These are phyloP conservation scores for Sonneratia caseolaris DNA, from an alignment of 345 rosid species.

Conservation along the genomic window DNA sequence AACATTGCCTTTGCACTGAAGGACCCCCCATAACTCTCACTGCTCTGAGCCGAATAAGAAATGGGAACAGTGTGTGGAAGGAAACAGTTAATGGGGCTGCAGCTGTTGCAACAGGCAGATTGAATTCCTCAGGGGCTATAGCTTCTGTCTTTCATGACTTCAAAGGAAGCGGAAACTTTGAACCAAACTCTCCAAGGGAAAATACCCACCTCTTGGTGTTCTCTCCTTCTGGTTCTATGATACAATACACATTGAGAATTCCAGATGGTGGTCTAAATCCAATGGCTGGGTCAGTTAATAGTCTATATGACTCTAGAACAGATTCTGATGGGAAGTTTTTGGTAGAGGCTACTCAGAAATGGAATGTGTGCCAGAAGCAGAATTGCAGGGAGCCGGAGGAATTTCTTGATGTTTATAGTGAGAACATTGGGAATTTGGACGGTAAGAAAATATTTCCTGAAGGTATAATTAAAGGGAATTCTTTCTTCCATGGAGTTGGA, in stretches of 20 bases:
- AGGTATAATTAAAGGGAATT: constrained; percentile 33
- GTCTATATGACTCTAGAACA: constrained; percentile 33
- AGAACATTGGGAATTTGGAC: constrained; percentile 44
- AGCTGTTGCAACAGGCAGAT: constrained; percentile 78
- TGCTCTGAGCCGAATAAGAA: constrained; percentile 74
- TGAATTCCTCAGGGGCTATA: constrained; percentile 54
- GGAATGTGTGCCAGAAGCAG: constrained; percentile 76
- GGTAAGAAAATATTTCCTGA: constrained; percentile 69
- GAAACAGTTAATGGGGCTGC: constrained; percentile 72
- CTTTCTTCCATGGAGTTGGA: constrained; percentile 21
- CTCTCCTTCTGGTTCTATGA: constrained; percentile 73
- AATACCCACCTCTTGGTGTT: constrained; percentile 69
- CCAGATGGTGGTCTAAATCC: constrained; percentile 28
- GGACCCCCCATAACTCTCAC: constrained; percentile 63
- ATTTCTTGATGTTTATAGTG: constrained; percentile 72
- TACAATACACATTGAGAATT: constrained; percentile 50
- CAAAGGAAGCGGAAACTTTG: constrained; percentile 30
- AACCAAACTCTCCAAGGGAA: constrained; percentile 24
- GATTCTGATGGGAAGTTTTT: constrained; percentile 61
- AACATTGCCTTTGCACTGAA: constrained; percentile 27
- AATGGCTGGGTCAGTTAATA: constrained; percentile 21
- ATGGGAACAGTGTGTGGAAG: constrained; percentile 69
- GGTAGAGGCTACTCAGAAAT: constrained; percentile 69
- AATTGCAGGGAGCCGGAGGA: constrained; percentile 63
- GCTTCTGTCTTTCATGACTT: constrained; percentile 66